phyloP scores from a whole-genome alignment of 2,329 filamentous ascomycete genomes.

The Hyphodiscus sp. region DNA sequence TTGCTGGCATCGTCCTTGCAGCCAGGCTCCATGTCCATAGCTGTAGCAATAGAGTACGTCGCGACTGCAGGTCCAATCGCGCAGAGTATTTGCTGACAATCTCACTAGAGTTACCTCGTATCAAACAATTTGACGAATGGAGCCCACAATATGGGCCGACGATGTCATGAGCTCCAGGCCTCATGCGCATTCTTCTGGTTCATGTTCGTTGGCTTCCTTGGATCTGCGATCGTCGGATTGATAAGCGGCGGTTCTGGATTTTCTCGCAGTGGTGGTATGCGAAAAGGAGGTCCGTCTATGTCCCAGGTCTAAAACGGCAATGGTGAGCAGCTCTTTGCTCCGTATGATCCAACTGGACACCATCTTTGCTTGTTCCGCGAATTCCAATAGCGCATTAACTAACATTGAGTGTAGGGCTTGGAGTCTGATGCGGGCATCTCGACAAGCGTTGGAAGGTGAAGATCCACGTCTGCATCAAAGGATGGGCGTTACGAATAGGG shows the following conservation, averaged over 20 bases:
- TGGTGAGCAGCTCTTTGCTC: slow-evolving; percentile 19
- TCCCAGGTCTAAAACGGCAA: slow-evolving; percentile 43
- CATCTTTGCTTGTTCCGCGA: slow-evolving; percentile 2
- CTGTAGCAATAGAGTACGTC: slow-evolving; percentile 54
- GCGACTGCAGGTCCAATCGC: background rate
- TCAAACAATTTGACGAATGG: slow-evolving; percentile 53
- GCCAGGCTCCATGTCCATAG: slow-evolving; percentile 62
- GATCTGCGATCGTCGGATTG: slow-evolving; percentile 43
- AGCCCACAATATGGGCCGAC: slow-evolving; percentile 50
- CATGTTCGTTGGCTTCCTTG: slow-evolving; percentile 57
- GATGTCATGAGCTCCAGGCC: slow-evolving; percentile 71
- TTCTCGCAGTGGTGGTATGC: slow-evolving; percentile 30
- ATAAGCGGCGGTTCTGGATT: slow-evolving; percentile 7
- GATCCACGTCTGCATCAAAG: slow-evolving; percentile 11
- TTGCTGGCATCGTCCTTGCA: slow-evolving; percentile 62
- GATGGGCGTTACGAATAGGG: slow-evolving; percentile 7
- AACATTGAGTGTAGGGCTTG: slow-evolving; percentile 7
- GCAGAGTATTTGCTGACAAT: background rate
- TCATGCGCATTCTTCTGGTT: slow-evolving; percentile 75
- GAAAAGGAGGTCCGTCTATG: slow-evolving; percentile 43
- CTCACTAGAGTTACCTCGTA: slow-evolving; percentile 32
- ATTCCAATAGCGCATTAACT: background rate
- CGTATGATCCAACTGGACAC: slow-evolving; percentile 12
- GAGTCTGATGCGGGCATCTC: slow-evolving; percentile 16
- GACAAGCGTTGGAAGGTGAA: slow-evolving; percentile 15